Evolutionary conservation across 2,329 filamentous ascomycete species (phyloP), one percentile per base, ranked within the genome.

Genomic region (Cordyceps javanica): DNA sequence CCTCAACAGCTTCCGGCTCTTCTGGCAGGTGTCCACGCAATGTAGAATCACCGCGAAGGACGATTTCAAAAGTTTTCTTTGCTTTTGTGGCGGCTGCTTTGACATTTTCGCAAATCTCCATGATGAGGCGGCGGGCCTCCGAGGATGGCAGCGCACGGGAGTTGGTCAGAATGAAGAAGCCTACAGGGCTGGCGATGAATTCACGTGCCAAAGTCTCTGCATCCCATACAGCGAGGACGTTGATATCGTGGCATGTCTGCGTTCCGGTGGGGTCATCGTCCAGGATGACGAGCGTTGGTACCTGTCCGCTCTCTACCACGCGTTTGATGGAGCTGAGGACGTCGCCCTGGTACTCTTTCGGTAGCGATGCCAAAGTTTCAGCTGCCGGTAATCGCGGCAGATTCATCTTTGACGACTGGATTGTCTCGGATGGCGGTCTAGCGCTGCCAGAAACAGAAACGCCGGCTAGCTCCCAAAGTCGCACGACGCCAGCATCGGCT

Each of bases 81-180:
- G 73, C 69, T 6, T 66, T 65, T 10, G 64, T 63, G 0, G 77
- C 75, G 2, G 79, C 80, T n/a, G 66, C 58, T 16, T 73, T 67
- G n/a, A 83, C 66, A 58, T 80, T 79, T 5, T 63, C 58, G 64
- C 77, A 81, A 52, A 84, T 81, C 16, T 74, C 72, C 16, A 65
- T 63, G 57, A 82, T 77, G 2, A 83, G 70, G 0, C 60, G 59
- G 21, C 72, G 69, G 2, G 80, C 80, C 46, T 76, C 73, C 1
- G 67, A 64, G 0, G 78, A 73, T 21, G 77, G 77, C 5, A 83
- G 68, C 3, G 81, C 81, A 11, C 80, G 76, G 5, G 79, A 82
- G 64, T 83, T 83, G 21, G 81, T 83, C 4, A 83, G 70, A 60
- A 83, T 82, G 69, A 84, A 84, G 71, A 84, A 83, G 8, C 81